Conservation (phyloP, 768 basidiomycete genomes). For the Hygrocybe coccinea region DNA sequence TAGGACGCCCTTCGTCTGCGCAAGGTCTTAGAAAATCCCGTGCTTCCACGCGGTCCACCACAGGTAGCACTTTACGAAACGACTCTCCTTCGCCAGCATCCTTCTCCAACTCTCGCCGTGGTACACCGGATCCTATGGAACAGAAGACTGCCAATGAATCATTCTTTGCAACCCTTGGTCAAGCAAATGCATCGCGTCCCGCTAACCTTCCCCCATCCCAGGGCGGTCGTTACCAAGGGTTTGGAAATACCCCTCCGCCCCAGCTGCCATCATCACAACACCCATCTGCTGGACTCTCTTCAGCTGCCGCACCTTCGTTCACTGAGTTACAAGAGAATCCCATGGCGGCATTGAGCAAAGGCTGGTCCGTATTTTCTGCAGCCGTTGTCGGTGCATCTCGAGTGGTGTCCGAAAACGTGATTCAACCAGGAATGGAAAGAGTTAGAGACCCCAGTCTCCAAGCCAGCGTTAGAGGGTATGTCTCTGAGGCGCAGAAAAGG, state of each 20-base stretch:
- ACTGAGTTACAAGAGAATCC: constrained; percentile 85
- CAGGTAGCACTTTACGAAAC: constrained; percentile 44
- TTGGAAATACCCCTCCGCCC: constrained; percentile 79
- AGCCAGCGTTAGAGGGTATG: constrained; percentile 66
- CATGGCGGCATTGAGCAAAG: constrained; percentile 78
- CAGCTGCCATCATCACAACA: constrained; percentile 44
- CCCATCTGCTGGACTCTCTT: constrained; percentile 70
- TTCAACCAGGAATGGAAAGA: constrained; percentile 83
- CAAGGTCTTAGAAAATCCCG: constrained; percentile 88
- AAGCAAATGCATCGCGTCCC: constrained; percentile 72
- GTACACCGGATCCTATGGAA: constrained; percentile 44
- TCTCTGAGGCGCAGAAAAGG: constrained; percentile 60
- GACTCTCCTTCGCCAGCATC: constrained; percentile 56
- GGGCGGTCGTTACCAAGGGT: constrained; percentile 90
- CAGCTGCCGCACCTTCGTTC: constrained; percentile 72
- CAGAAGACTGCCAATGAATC: constrained; percentile 80
- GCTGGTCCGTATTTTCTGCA: constrained; percentile 92
- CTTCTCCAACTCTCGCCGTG: constrained; percentile 37
- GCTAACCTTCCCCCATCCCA: constrained; percentile 85
- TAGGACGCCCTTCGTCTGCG: constrained; percentile 63
- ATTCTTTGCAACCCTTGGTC: constrained; percentile 82
- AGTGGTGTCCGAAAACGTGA: constrained; percentile 78
- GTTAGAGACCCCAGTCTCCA: constrained; percentile 79
- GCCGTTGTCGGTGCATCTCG: constrained; percentile 76
- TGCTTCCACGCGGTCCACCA: constrained; percentile 53